Evolutionary conservation across 257 asterid genomes (phyloP).

Genomic region (Solanum pinnatisectum): DNA sequence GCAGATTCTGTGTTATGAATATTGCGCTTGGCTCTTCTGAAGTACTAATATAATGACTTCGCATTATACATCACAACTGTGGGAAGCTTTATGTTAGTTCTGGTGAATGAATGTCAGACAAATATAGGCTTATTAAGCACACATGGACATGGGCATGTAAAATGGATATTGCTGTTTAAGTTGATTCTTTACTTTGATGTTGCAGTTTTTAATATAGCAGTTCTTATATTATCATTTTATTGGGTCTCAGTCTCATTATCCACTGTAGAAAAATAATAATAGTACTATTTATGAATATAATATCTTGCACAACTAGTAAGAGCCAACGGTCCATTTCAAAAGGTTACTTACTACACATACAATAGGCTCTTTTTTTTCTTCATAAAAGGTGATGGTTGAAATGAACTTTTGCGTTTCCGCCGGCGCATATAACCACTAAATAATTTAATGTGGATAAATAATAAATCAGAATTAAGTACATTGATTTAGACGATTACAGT

Average conservation of each 20-base stretch:
- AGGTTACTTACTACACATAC: background rate
- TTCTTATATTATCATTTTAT: background rate
- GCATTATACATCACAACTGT: background rate
- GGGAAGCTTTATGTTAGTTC: background rate
- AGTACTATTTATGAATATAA: background rate
- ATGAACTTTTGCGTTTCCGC: background rate
- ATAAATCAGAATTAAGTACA: background rate
- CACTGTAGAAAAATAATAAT: background rate
- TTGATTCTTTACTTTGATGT: background rate
- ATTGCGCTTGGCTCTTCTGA: background rate
- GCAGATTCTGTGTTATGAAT: background rate
- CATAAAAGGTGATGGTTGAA: background rate
- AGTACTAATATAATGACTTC: background rate
- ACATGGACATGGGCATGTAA: background rate
- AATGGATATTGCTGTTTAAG: background rate
- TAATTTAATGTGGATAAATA: background rate
- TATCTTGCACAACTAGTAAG: background rate
- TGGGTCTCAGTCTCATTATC: background rate
- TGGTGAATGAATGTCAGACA: background rate
- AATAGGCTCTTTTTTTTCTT: background rate
- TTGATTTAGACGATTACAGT: background rate
- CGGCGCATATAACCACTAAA: background rate
- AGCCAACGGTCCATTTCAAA: background rate
- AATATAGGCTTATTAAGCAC: background rate
- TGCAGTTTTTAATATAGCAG: background rate